These are phyloP conservation scores for Phoma sp. DNA, from an alignment of 2,329 filamentous ascomycete genomes.

Conservation along the genomic window DNA sequence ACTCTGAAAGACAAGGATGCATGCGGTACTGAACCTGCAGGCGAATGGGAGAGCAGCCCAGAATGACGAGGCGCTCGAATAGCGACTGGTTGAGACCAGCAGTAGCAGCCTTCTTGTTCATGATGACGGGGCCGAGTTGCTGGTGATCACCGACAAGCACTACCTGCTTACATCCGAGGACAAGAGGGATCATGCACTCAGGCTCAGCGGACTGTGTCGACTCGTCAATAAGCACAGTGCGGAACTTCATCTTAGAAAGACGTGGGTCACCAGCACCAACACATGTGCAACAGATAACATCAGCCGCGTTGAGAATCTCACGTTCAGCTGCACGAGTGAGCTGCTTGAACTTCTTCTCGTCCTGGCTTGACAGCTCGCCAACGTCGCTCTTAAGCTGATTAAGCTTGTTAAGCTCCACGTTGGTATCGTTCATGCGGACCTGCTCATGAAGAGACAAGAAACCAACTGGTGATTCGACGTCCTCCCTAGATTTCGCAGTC, in stretches of 20 bases:
- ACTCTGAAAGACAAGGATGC: slow-evolving; percentile 96
- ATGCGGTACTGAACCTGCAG: slow-evolving; percentile 98
- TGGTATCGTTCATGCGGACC: slow-evolving; percentile 96
- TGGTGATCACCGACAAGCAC: slow-evolving; percentile 99
- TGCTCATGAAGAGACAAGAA: slow-evolving; percentile 96
- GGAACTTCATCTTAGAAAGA: slow-evolving; percentile 95
- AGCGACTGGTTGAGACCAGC: slow-evolving; percentile 97
- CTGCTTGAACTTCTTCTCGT: slow-evolving; percentile 98
- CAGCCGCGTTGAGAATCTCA: slow-evolving; percentile 92
- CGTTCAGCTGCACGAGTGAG: slow-evolving; percentile 91
- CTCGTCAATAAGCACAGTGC: slow-evolving; percentile 96
- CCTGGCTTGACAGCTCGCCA: slow-evolving; percentile 89
- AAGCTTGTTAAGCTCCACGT: slow-evolving; percentile 89
- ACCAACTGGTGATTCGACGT: slow-evolving; percentile 97
- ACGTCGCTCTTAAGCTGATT: slow-evolving; percentile 90
- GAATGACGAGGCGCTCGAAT: slow-evolving; percentile 92
- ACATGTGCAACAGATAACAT: slow-evolving; percentile 98
- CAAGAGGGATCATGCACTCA: slow-evolving; percentile 97
- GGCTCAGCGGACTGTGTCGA: slow-evolving; percentile 98
- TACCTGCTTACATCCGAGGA: slow-evolving; percentile 97
- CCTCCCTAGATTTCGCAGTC: slow-evolving; percentile 97
- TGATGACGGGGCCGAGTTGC: slow-evolving; percentile 96
- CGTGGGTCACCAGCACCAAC: slow-evolving; percentile 96
- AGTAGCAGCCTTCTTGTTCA: slow-evolving; percentile 99
- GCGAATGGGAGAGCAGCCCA: slow-evolving; percentile 88